Evolutionary conservation across 768 basidiomycete genomes (phyloP).

Genomic region (Astraeus odoratus): DNA sequence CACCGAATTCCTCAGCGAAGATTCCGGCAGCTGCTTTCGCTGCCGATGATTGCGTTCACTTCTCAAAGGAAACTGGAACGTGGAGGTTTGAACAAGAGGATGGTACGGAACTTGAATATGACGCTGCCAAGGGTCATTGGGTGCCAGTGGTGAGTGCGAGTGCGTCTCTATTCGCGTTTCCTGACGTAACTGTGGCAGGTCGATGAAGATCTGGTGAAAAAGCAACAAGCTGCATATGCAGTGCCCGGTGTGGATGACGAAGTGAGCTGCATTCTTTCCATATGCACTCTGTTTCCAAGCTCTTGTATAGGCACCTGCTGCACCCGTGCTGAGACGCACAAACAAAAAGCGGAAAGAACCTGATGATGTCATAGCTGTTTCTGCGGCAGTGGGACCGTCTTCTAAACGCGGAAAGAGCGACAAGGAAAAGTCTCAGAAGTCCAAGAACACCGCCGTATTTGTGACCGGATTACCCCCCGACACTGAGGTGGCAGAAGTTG

Average conservation of each 20-base stretch:
- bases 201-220: slow-evolving; percentile 78
- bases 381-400: slow-evolving; percentile 43
- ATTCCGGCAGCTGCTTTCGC: slow-evolving; percentile 64
- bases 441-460: slow-evolving; percentile 92
- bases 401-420: slow-evolving; percentile 65
- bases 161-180: background rate
- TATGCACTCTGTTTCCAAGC: slow-evolving; percentile 16
- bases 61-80: slow-evolving; percentile 63
- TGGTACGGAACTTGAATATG: slow-evolving; percentile 88
- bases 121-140: slow-evolving; percentile 70
- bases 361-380: slow-evolving; percentile 62
- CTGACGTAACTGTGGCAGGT: slow-evolving; percentile 41
- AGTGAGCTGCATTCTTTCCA: slow-evolving; percentile 38
- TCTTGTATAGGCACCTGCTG: slow-evolving; percentile 68
- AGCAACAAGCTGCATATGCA: slow-evolving; percentile 94
- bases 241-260: slow-evolving; percentile 91
- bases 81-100: slow-evolving; percentile 91
- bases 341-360: slow-evolving; percentile 76
- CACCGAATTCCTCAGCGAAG: slow-evolving; percentile 48
- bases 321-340: slow-evolving; percentile 73
- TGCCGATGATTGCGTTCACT: slow-evolving; percentile 76
- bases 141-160: slow-evolving; percentile 63
- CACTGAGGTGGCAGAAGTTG: slow-evolving; percentile 65
- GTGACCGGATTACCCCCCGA: slow-evolving; percentile 79
- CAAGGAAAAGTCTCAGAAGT: slow-evolving; percentile 46